A percentile compares a stretch with the other conserved stretches of the same genome.
These are phyloP conservation scores for Fusarium torreyae DNA, from an alignment of 2,329 filamentous ascomycete genomes.

Conservation along the genomic window DNA sequence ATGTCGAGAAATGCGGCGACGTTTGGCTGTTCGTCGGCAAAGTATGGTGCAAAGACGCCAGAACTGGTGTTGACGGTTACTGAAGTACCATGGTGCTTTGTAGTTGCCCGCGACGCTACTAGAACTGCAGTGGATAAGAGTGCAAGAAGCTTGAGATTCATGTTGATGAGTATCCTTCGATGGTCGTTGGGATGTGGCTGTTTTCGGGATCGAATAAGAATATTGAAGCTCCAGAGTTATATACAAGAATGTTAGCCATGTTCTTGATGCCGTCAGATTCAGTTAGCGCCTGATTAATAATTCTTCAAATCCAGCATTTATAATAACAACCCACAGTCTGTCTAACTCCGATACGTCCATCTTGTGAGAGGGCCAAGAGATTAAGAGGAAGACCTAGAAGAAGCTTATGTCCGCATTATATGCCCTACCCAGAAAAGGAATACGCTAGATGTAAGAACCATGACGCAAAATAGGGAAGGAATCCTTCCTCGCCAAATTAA, in stretches of 20 bases:
- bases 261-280: no score
- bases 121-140: not conserved
- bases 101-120: not conserved
- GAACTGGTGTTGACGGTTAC: slow-evolving; percentile 34
- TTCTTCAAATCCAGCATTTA: not conserved
- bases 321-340: accelerated
- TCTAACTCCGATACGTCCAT: slow-evolving; percentile 32
- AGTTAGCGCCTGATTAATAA: not conserved
- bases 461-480: not conserved
- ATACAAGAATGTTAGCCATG: not conserved
- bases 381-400: not conserved
- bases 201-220: not conserved
- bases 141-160: not conserved
- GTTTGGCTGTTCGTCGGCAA: not conserved
- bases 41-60: slow-evolving; percentile 31
- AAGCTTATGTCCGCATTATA: slow-evolving; percentile 4
- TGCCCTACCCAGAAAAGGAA: no score
- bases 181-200: not conserved
- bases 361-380: not conserved
- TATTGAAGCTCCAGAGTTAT: not conserved
- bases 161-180: not conserved
- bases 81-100: accelerated
- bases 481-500: not conserved
- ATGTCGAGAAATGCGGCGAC: slow-evolving; percentile 41
- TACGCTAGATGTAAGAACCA: no score